Evolutionary conservation across 257 asterid species (phyloP), one percentile per base, ranked within the genome.

Genomic region (Asclepias syriaca): DNA sequence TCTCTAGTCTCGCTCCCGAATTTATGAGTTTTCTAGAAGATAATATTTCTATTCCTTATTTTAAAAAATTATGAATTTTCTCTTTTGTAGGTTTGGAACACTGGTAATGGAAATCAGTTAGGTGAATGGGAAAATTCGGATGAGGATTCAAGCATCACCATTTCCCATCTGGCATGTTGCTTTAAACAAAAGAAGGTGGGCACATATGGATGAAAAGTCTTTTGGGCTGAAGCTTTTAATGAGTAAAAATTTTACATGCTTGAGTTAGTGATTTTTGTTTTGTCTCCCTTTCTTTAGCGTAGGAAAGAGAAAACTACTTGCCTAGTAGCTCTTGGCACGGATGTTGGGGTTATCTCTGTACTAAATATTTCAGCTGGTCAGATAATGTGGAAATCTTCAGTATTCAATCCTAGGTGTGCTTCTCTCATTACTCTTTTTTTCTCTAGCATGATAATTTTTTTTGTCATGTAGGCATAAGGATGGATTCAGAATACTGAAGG

Each of bases 1-100:
- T 16, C 19, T 24, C 39, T 60, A 21, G 12, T 24, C 39, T 60
- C 45, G 12, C 7, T 59, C 34, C 29, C 2, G 8, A 61, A 32
- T 61, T 61, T 61, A 12, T 29, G 21, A 61, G 22, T 61, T 61
- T 32, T 61, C 21, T 61, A 32, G 45, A 34, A 61, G 45, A 22
- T 61, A 32, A 61, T 18, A 29, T 14, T 60, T 60, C 2, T 14
- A 14, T 13, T 32, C 21, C 12, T 29, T 61, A 11, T 58, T 13
- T 2, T 5, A 5, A 13, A 13, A 12, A 15, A 24, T 1, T 11
- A 11, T 58, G 65, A 58, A 1, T 7, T 43, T 43, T 43, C 21
- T 46, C 16, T 7, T 67, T 60, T 74, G 73, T 75, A 81, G 85
- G 79, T 71, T 14, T 81, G 85, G 85, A 74, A 55, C 80, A 81